Evolutionary conservation across 345 rosid species (phyloP), one percentile per base, ranked within the genome.

Genomic region (Luvunga scandens): DNA sequence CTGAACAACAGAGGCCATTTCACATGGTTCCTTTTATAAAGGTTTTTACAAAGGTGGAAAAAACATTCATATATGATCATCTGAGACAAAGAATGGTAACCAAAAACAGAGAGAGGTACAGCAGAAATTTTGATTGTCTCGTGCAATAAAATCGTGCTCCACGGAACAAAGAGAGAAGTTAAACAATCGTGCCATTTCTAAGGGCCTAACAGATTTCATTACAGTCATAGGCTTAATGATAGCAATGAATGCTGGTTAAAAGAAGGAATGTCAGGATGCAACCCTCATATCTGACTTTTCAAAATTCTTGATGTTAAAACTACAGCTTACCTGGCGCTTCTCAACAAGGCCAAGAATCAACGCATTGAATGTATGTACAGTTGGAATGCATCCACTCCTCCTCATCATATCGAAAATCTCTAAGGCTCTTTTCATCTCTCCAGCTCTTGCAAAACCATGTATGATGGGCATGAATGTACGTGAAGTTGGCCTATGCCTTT

Each of bases 391-490:
- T 45, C 99, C 99, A 45, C 92, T 87, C 83, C 90, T 81, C 83
- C 98, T 90, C 98, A 96, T 96, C 91, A 89, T 86, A 85, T 96
- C 94, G 31, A 96, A 93, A 77, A 89, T 79, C 72, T 96, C 97
- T 39, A 93, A 64, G 5, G 98, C 95, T 82, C 86, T 96, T 80
- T 87, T 92, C 81, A 90, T 83, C 39, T 96, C 95, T 33, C 99
- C 97, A 39, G 92, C 88, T 75, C 90, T 89, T 16, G 95, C 98
- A 88, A 85, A 94, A 74, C 90, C 89, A 78, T 92, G 86, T 82
- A 94, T 93, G 75, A 96, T 96, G 69, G 99, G 99, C 98, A 92
- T 80, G 87, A 91, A 92, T 24, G 98, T 91, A 31, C 91, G 89
- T 34, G 99, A 81, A 6, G 98, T 92, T 61, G 98, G 98, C 73